A percentile compares a stretch with the other conserved stretches of the same genome.
These are phyloP conservation scores for Wickerhamiella dianesei DNA, from an alignment of 805 yeast species.

Conservation along the genomic window DNA sequence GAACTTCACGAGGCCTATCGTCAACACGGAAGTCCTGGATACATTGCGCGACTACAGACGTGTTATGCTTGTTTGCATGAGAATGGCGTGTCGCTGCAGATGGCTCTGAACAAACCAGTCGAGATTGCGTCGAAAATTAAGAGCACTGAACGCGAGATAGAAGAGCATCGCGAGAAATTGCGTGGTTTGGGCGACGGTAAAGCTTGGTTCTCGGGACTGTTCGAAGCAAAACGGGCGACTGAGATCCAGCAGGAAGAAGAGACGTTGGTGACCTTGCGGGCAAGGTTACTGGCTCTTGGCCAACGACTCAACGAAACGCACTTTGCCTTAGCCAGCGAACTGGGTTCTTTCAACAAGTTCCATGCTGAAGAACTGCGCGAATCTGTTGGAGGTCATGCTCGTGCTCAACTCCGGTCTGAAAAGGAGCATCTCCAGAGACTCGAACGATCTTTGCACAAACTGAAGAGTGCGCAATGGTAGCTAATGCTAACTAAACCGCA, in stretches of 20 bases:
- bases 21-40: neutral
- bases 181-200: conserved; percentile 15
- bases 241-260: conserved; percentile 22
- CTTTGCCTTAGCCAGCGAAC: conserved; percentile 26
- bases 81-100: conserved; percentile 11
- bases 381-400: conserved; percentile 16
- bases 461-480: neutral
- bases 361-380: conserved; percentile 24
- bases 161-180: conserved; percentile 16
- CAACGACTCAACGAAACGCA: conserved; percentile 25
- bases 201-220: conserved; percentile 23
- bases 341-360: conserved; percentile 23
- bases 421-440: conserved; percentile 16
- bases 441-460: conserved; percentile 3
- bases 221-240: conserved; percentile 24
- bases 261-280: conserved; percentile 20
- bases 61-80: neutral
- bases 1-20: neutral
- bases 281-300: conserved; percentile 22
- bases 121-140: conserved; percentile 18
- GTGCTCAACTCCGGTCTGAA: conserved; percentile 13
- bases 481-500: neutral
- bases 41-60: neutral
- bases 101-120: conserved; percentile 21
- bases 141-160: conserved; percentile 16